Conservation (phyloP, 371 early-diverging fungal species). For the Mucor sp. region DNA sequence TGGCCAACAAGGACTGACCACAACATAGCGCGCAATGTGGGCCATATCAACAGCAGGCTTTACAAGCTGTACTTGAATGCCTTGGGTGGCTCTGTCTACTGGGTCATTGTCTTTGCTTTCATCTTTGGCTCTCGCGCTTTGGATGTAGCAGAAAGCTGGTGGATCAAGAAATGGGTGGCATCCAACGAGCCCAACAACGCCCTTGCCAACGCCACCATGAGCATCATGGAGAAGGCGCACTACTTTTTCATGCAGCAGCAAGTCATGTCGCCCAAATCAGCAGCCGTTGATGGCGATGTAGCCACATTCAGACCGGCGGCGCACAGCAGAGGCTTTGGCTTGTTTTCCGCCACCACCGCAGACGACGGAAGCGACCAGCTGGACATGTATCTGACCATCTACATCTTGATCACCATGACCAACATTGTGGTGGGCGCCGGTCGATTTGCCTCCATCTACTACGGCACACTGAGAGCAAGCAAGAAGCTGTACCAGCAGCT, state of each 20-base stretch:
- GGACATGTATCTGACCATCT: constrained; percentile 15
- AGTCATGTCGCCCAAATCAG: constrained; percentile 47
- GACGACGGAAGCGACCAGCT: too few relatives aligned
- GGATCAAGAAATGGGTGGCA: constrained; percentile 31
- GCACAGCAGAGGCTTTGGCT: neutral
- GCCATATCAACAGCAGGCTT: constrained; percentile 43
- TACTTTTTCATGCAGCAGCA: constrained; percentile 40
- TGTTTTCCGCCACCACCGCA: neutral
- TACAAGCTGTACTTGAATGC: constrained; percentile 43
- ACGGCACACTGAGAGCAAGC: constrained; percentile 60
- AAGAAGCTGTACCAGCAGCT: constrained; percentile 50
- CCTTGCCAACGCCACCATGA: constrained; percentile 17
- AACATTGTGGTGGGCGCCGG: constrained; percentile 15
- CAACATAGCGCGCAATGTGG: constrained; percentile 36
- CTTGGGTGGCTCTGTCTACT: constrained; percentile 59
- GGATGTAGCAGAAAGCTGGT: constrained; percentile 43
- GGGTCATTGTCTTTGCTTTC: constrained; percentile 41
- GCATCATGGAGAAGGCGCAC: constrained; percentile 28
- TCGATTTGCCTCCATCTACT: constrained; percentile 31
- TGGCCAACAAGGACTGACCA: too few relatives aligned
- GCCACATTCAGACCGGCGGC: neutral
- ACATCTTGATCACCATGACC: constrained; percentile 11
- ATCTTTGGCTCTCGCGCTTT: constrained; percentile 48
- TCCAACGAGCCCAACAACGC: constrained; percentile 11
- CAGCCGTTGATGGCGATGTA: constrained; percentile 41